Evolutionary conservation across 495 filamentous ascomycete genomes (phyloP), one percentile per base, ranked within the genome.

Genomic region (Baudoinia panamericana): DNA sequence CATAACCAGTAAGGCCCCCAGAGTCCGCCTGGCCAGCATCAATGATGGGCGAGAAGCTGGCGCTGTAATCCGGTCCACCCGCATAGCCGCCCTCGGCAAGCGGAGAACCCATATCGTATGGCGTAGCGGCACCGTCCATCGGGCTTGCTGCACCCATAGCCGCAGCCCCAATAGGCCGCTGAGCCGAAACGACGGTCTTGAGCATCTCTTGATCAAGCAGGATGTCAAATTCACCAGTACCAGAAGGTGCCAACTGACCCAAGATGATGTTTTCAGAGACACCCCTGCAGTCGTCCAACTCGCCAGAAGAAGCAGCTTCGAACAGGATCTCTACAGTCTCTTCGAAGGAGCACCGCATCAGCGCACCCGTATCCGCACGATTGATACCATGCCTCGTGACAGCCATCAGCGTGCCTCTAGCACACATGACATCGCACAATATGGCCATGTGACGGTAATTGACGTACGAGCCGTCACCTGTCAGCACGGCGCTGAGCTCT

Each of bases 291-390:
- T 99, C 88, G 53, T 99, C 90, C 15, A 96, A 70, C 60, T 99
- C 90, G 55, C 90, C 90, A 29, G 80, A 78, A 28, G 84, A 83
- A 28, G 90, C 90, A 26, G 90, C 90, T 44, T 99, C 90, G 21
- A 95, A 71, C 19, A 99, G 67, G 64, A 99, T 99, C 57, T 99
- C 90, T 23, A 99, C 90, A 0, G 90, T 99, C 54, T 99, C 92
- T 64, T 99, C 90, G 63, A 99, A 99, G 7, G 90, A 99, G 68
- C 90, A 99, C 56, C 90, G 78, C 90, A 99, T 99, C 53, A 99
- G 68, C 1, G 90, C 90, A 67, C 90, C 90, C 33, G 92, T 99
- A 53, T 99, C 92, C 10, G 85, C 81, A 50, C 92, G 76, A 63
- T 99, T 99, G 62, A 99, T 99, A 65, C 90, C 90, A 48, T 96